A percentile compares a stretch with the other conserved stretches of the same genome.
phyloP scores from a whole-genome alignment of 2,329 filamentous ascomycete genomes.

The Hypomyces rosellus region DNA sequence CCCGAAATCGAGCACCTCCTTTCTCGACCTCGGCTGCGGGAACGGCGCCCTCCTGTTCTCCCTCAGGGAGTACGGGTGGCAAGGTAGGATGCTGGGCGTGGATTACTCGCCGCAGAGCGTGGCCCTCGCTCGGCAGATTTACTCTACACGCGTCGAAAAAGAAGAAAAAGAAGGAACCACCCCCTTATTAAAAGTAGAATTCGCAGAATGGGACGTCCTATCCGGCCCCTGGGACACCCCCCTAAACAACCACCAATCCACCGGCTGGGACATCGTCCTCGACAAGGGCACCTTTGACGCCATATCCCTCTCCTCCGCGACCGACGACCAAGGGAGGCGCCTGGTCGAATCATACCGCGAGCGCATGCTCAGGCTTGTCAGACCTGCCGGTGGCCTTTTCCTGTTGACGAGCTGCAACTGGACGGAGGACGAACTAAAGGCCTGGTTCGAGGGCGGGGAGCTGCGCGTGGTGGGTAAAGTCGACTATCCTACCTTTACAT shows the following conservation, averaged over 20 bases:
- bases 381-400: slow-evolving; percentile 59
- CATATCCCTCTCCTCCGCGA: slow-evolving; percentile 65
- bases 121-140: slow-evolving; percentile 63
- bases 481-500: slow-evolving; percentile 79
- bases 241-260: slow-evolving; percentile 20
- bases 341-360: slow-evolving; percentile 70
- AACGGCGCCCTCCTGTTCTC: slow-evolving; percentile 88
- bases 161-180: slow-evolving; percentile 11
- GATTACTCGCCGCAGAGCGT: slow-evolving; percentile 80
- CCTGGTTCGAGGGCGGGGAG: slow-evolving; percentile 62
- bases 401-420: slow-evolving; percentile 96
- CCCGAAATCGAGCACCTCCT: slow-evolving; percentile 38
- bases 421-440: slow-evolving; percentile 79
- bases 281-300: slow-evolving; percentile 99
- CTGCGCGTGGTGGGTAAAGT: slow-evolving; percentile 62
- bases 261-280: slow-evolving; percentile 82
- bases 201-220: slow-evolving; percentile 59
- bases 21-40: slow-evolving; percentile 87
- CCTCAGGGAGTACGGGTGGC: slow-evolving; percentile 60
- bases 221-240: slow-evolving; percentile 32
- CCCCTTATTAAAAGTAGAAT: slow-evolving; percentile 29
- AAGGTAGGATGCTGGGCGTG: slow-evolving; percentile 70
- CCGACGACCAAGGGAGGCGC: slow-evolving; percentile 46
- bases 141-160: slow-evolving; percentile 20
- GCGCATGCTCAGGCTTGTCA: slow-evolving; percentile 62